Base-by-base conservation (phyloP, 805 yeast species). In the Allodekkera sacchari region DNA sequence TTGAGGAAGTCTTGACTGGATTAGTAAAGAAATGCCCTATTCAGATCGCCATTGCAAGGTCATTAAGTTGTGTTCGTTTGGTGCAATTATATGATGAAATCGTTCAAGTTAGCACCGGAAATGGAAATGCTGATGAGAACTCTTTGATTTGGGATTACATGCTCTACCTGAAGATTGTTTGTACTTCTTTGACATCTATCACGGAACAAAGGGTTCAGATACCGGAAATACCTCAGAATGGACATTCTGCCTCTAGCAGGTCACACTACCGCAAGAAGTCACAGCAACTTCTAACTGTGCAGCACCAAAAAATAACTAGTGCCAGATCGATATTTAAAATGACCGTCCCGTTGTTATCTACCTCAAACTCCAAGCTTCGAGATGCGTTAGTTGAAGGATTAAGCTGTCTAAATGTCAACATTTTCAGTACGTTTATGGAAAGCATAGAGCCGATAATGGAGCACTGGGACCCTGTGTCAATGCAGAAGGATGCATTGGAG, bases 321-420 rank as follows among this genome's bases (percentile, higher is more conserved):
- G 96, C 96, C 0, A 78, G 80, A 37, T 79, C 95, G 0, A 77
- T 92, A 3, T 92, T 92, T 59, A 71, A 79, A 35, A 77, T 92
- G 79, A 88, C 85, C 0, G 62, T 85, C 23, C 96, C 96, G 0
- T 61, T 92, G 18, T 55, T 92, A 29, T 77, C 72, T 18, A 75
- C 87, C 0, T 74, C 76, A 2, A 84, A 83, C 37, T 65, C 69
- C 3, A 63, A 75, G 41, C 72, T 92, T 7, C 66, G 83, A 38
- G 95, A 88, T 41, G 92, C 96, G 0, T 76, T 88, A 11, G 85
- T 87, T n/a, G 62, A 80, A 2, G 97, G 97, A 0, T 56, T 94
- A 33, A 80, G 95, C 41, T 84, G 94, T 39, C 74, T 88, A 54
- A 92, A 92, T 52, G 77, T 88, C 37, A 92, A 92, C 54, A 84